Base-by-base conservation (phyloP, 2,329 filamentous ascomycete genomes). In the Sphaerulina musiva region DNA sequence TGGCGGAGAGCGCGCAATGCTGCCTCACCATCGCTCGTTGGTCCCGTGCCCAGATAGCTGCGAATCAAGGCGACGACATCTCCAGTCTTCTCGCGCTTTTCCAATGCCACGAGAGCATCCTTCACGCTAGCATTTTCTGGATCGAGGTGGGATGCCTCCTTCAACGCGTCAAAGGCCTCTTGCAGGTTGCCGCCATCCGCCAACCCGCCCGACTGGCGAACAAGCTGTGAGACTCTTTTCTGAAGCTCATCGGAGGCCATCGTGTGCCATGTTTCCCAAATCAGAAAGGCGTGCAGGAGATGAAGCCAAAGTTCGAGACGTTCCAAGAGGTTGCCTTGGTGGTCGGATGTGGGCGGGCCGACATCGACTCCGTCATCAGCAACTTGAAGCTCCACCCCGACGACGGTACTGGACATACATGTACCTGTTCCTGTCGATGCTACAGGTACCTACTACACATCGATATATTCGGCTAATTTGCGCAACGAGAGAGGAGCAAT, bases 121-220 rank as follows among this genome's bases (percentile, higher is more conserved):
- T 71, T 73, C 54, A 77, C 67, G 20, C 67, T 62, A 9, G 65
- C 62, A 60, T 73, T 71, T 11, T 72, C 65, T 32, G 73, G 70
- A 48, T 72, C 70, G 38, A 78, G 66, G 42, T 70, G 69, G 23
- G 70, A 72, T 34, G 74, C 75, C 62, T 76, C 72, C 44, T 72
- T 69, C 52, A 77, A 62, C n/a, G 69, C 66, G 45, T 69, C 62
- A 26, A 71, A 72, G 20, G 73, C 74, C 50, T 70, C 66, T 43
- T 67, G 64, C 43, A 74, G 62, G 40, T 73, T 66, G 48, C 60
- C 62, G 14, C 44, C 52, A 10, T 59, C 48, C 29, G 59, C 60
- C 40, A 56, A 54, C 20, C 65, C 59, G 49, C 62, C 59, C 9
- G 63, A 64, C 52, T 61, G 53, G 3, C 51, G 20, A 5, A 68